Conservation (phyloP, 139 green algal genomes). For the Spirogloea muscicola region DNA sequence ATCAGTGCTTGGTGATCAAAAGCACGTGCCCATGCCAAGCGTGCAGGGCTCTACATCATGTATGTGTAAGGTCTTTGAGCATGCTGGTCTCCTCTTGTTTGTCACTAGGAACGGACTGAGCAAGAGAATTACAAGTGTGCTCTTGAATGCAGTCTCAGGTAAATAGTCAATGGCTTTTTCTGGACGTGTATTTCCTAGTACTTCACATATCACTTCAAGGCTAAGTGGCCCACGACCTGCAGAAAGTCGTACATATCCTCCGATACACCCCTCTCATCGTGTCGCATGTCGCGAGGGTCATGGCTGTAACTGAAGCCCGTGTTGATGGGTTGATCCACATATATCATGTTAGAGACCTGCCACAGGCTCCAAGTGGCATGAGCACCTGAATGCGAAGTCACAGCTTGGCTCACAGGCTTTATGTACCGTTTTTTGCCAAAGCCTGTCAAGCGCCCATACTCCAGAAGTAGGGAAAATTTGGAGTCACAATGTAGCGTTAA, state of each 20-base stretch:
- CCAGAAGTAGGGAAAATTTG: background rate
- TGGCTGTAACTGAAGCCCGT: slow-evolving; percentile 85
- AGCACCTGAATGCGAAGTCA: background rate
- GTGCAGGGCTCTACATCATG: background rate
- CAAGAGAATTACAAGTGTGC: background rate
- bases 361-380: background rate
- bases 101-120: background rate
- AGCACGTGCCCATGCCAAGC: background rate
- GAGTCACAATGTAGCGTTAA: background rate
- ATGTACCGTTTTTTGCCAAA: no score
- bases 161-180: no score
- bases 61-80: background rate
- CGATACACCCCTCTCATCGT: slow-evolving; percentile 66
- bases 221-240: slow-evolving; percentile 51
- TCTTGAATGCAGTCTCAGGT: background rate
- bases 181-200: no score
- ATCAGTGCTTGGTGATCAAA: background rate
- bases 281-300: slow-evolving; percentile 34
- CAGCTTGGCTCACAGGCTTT: no score
- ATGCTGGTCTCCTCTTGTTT: background rate
- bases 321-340: slow-evolving; percentile 85
- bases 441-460: background rate
- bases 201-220: no score
- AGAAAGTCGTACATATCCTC: slow-evolving; percentile 95
- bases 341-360: slow-evolving; percentile 39